A percentile compares a stretch with the other conserved stretches of the same genome.
phyloP scores from a whole-genome alignment of 1,139 yeast species.

The Sugiyamaella japonica region DNA sequence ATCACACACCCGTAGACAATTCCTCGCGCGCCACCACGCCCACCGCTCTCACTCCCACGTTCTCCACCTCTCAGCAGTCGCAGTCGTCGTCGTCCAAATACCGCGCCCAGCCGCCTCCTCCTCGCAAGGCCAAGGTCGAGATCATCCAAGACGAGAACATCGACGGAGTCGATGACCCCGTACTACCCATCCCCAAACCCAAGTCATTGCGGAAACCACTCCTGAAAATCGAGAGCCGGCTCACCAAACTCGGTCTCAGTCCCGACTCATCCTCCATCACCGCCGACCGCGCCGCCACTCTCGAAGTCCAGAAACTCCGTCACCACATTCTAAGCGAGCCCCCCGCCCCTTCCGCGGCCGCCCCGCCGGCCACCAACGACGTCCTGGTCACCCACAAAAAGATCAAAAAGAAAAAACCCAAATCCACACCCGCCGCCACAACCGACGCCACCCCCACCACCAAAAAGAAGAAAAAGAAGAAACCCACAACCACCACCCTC shows the following conservation, averaged over 20 bases:
- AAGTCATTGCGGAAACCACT: constrained; percentile 24
- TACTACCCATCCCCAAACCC: constrained; percentile 8
- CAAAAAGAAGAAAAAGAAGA: constrained; percentile 15
- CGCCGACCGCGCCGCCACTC: constrained; percentile 18
- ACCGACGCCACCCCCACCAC: not conserved
- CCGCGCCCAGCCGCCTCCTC: constrained; percentile 14
- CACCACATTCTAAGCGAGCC: constrained; percentile 22
- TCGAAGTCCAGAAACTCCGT: constrained; percentile 31
- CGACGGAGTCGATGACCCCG: constrained; percentile 30
- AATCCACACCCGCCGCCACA: constrained; percentile 19
- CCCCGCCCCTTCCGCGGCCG: constrained; percentile 6
- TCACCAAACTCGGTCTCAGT: constrained; percentile 12
- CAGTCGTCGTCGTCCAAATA: constrained; percentile 15
- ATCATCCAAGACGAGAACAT: constrained; percentile 41
- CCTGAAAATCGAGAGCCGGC: constrained; percentile 31
- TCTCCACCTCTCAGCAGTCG: constrained; percentile 15
- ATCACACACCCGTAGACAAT: constrained; percentile 24
- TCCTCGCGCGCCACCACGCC: constrained; percentile 22
- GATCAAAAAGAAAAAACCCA: constrained; percentile 29
- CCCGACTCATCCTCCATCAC: not conserved
- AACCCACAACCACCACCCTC: not conserved
- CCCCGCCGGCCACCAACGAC: constrained; percentile 21
- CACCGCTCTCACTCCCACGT: not conserved
- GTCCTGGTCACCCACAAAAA: constrained; percentile 35
- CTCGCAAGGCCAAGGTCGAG: constrained; percentile 37